phyloP scores from a whole-genome alignment of 805 yeast species.

The Cephaloascus albidus region DNA sequence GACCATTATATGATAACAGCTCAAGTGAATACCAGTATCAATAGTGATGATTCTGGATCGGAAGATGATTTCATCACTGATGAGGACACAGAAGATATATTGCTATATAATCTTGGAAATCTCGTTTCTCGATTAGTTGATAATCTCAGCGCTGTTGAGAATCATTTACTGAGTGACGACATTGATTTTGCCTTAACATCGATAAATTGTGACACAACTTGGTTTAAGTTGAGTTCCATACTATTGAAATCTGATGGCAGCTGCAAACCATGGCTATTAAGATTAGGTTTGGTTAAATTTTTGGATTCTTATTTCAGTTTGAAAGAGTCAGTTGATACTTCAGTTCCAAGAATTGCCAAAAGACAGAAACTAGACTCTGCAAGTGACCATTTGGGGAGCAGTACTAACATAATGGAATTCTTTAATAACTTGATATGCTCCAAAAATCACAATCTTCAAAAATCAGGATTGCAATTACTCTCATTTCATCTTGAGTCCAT shows the following conservation, averaged over 20 bases:
- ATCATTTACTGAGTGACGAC: not conserved
- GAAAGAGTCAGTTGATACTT: constrained; percentile 5
- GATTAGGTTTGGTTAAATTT: constrained; percentile 22
- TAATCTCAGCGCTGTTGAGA: not conserved
- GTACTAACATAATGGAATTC: constrained; percentile 14
- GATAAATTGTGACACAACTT: constrained; percentile 4
- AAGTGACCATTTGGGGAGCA: constrained; percentile 10
- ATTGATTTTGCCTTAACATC: not conserved
- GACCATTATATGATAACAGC: constrained; percentile 3
- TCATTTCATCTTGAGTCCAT: constrained; percentile 12
- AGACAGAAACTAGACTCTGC: constrained; percentile 18
- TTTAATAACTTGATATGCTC: constrained; percentile 14
- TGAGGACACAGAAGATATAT: constrained; percentile 2
- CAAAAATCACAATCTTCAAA: constrained; percentile 6
- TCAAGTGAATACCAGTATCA: not conserved
- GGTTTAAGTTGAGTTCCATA: constrained; percentile 18
- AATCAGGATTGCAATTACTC: constrained; percentile 18
- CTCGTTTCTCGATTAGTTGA: constrained; percentile 6
- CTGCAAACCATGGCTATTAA: constrained; percentile 32
- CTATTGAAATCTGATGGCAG: constrained; percentile 8
- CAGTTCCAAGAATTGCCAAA: constrained; percentile 5
- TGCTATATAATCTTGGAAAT: constrained; percentile 11
- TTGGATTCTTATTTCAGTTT: constrained; percentile 18
- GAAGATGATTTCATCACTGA: constrained; percentile 1
- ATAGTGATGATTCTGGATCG: constrained; percentile 4